Evolutionary conservation across 495 filamentous ascomycete genomes (phyloP), one percentile per base, ranked within the genome.

Genomic region (Penicillium riverlandense): DNA sequence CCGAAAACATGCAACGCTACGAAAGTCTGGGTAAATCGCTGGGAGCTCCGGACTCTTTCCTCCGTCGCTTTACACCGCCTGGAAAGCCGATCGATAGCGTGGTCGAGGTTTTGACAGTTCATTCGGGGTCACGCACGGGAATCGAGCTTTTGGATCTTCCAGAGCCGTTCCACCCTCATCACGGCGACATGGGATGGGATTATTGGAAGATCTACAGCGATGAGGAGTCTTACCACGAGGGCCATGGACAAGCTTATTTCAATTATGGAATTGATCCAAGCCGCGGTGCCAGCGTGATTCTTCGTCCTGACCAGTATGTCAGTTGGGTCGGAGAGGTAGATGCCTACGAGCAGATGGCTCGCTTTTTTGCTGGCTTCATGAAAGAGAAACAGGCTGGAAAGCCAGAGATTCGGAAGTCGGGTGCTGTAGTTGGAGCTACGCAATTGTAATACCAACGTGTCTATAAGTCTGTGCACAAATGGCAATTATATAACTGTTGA

Each of bases 171-270:
- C 72, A 72, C 43, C 79, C 79, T 0, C 80, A 67, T 29, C 59
- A 75, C 36, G 46, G 68, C 32, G 56, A 63, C 6, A 48, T 52
- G 4, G 80, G 80, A 0, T 82, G 74, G 73, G 80, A 84, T 49
- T 86, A 84, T 48, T 66, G 71, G 39, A 80, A 78, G 46, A 71
- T 86, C 4, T 85, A 70, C 57, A 77, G 73, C 5, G 83, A 86
- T 52, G 80, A 80, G 41, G 64, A 61, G 47, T 74, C 69, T 34
- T 79, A 83, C 57, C 71, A 84, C 53, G 72, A 82, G 38, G 80
- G 78, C 0, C 67, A 74, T 53, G 83, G 81, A 0, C 54, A 75
- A 12, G 80, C 79, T 6, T 85, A 85, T 58, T 62, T 62, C 32
- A 71, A 67, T 5, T 82, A 76, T 44, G 84, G 79, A 0, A 69